Evolutionary conservation across 83 land plant genomes (phyloP).

Genomic region (Larix sibirica): DNA sequence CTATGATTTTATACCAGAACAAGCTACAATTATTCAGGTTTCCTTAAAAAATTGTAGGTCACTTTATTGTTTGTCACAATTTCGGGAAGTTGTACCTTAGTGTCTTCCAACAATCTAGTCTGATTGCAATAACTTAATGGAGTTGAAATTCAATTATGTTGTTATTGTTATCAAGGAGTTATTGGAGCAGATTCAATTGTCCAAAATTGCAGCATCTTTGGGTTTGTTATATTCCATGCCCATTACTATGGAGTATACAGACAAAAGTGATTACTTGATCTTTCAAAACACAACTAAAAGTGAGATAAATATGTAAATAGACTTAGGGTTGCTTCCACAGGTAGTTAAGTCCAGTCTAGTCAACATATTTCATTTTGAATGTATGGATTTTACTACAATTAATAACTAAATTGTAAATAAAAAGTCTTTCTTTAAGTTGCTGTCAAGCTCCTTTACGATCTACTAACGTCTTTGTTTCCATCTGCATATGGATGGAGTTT

Average conservation of each 20-base stretch:
- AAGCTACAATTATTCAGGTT: slow-evolving; percentile 20
- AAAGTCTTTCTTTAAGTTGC: too few species aligned
- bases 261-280: not conserved
- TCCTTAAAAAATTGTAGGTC: slow-evolving; percentile 52
- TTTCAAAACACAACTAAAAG: not conserved
- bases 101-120: slow-evolving; percentile 58
- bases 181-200: slow-evolving; percentile 57
- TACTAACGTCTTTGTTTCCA: too few species aligned
- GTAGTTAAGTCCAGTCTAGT: not conserved
- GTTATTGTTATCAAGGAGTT: slow-evolving; percentile 51
- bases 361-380: not conserved
- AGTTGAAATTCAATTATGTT: slow-evolving; percentile 78
- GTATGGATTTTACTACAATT: not conserved
- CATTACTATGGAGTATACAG: not conserved
- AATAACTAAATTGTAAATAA: not conserved
- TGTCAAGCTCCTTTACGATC: not conserved
- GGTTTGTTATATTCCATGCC: slow-evolving; percentile 46
- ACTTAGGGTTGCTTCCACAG: not conserved
- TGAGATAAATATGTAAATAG: not conserved
- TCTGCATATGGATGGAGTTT: not conserved
- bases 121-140: slow-evolving; percentile 61
- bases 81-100: slow-evolving; percentile 56
- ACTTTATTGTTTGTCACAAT: slow-evolving; percentile 66
- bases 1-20: slow-evolving; percentile 16
- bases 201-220: slow-evolving; percentile 70